Evolutionary conservation across 306 rosid genomes (phyloP).

Genomic region (Lathyrus aphaca): DNA sequence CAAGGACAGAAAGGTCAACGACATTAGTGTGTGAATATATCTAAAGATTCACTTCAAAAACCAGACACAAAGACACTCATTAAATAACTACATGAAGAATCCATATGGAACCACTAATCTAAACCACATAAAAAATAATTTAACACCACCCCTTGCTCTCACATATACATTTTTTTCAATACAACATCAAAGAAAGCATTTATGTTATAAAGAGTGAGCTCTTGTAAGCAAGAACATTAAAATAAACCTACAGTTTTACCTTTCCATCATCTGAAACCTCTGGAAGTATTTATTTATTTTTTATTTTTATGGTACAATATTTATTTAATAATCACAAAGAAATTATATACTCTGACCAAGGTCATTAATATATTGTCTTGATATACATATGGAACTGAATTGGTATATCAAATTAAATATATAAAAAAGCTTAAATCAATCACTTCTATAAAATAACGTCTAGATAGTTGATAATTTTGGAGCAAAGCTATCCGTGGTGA

Average conservation of each 20-base stretch:
- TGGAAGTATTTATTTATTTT: too few species aligned
- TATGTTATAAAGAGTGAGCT: too few species aligned
- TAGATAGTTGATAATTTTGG: slow-evolving; percentile 7
- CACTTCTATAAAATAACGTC: neutral
- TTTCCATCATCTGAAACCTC: too few species aligned
- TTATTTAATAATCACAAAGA: slow-evolving; percentile 1
- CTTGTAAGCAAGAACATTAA: too few species aligned
- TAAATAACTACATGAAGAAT: slow-evolving; percentile 28
- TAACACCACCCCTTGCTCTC: too few species aligned
- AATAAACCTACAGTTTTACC: too few species aligned
- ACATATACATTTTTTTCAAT: too few species aligned
- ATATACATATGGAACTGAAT: slow-evolving; percentile 6
- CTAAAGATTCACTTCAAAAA: neutral
- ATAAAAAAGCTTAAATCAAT: slow-evolving; percentile 12
- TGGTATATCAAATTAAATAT: neutral
- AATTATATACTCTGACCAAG: slow-evolving; percentile 16
- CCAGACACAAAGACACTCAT: slow-evolving; percentile 12
- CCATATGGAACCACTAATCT: slow-evolving; percentile 20
- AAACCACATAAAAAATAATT: neutral
- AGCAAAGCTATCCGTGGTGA: slow-evolving; percentile 1
- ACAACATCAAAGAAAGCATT: too few species aligned
- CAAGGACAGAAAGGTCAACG: slow-evolving; percentile 1
- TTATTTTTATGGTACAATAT: neutral
- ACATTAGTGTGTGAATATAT: slow-evolving; percentile 8
- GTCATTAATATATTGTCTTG: slow-evolving; percentile 26